Evolutionary conservation across 495 filamentous ascomycete genomes (phyloP).

Genomic region (Daldinia grandis): DNA sequence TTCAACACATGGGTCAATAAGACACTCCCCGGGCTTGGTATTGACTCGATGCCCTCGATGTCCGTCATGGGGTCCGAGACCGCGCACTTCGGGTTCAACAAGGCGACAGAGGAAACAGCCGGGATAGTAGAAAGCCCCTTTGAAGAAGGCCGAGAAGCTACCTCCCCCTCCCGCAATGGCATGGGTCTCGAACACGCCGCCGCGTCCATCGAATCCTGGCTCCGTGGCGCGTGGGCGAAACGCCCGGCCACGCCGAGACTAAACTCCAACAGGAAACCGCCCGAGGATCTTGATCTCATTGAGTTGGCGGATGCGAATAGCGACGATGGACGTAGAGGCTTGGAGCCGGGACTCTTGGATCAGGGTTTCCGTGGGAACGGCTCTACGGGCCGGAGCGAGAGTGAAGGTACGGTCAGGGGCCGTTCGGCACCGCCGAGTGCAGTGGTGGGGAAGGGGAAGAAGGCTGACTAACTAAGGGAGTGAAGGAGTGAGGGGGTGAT

Average conservation of each 20-base stretch:
- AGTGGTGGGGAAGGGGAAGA: constrained; percentile 44
- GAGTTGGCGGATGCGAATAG: constrained; percentile 75
- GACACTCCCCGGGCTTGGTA: constrained; percentile 75
- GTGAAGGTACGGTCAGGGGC: constrained; percentile 43
- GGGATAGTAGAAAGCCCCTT: constrained; percentile 61
- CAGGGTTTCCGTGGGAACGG: constrained; percentile 32
- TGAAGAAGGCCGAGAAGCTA: constrained; percentile 52
- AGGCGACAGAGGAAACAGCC: constrained; percentile 41
- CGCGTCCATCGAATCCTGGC: constrained; percentile 86
- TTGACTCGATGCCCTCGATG: constrained; percentile 64
- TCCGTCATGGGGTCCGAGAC: constrained; percentile 59
- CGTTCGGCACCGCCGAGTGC: constrained; percentile 18
- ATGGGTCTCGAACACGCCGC: constrained; percentile 79
- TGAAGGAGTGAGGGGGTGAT: background rate
- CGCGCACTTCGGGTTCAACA: constrained; percentile 59
- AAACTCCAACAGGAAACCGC: constrained; percentile 47
- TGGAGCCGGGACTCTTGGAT: constrained; percentile 29
- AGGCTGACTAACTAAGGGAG: constrained; percentile 41
- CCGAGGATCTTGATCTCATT: constrained; percentile 73
- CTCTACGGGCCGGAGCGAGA: constrained; percentile 46
- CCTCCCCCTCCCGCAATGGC: constrained; percentile 46
- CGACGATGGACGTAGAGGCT: constrained; percentile 55
- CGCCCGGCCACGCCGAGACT: constrained; percentile 60
- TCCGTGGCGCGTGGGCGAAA: constrained; percentile 77
- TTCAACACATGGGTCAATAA: constrained; percentile 81